A percentile compares a stretch with the other conserved stretches of the same genome.
These are phyloP conservation scores for Colletotrichum sp. DNA, from an alignment of 2,329 filamentous ascomycete genomes.

Conservation along the genomic window DNA sequence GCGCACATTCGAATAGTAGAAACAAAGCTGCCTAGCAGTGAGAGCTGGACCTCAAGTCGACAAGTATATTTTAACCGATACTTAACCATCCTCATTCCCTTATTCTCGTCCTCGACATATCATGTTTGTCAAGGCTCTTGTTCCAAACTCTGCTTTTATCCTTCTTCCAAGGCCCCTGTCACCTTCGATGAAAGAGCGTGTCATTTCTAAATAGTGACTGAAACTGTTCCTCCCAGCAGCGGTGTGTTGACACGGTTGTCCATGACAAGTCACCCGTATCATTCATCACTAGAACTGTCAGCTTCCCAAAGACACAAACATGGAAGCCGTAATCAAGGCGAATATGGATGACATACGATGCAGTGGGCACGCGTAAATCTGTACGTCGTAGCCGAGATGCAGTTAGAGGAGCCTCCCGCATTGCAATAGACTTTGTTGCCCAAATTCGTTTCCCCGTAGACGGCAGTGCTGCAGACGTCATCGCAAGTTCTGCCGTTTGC, in stretches of 20 bases:
- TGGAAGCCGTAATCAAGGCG: rapidly evolving
- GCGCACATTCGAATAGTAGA: neutral
- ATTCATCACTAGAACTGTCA: neutral
- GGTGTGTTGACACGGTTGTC: neutral
- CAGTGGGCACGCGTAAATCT: neutral
- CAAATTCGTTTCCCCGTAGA: neutral
- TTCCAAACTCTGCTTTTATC: neutral
- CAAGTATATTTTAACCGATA: rapidly evolving
- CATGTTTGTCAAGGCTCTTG: neutral
- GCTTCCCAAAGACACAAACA: neutral
- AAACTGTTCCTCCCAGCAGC: neutral
- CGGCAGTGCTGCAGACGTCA: neutral
- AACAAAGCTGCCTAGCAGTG: neutral
- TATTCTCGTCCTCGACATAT: neutral
- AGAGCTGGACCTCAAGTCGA: neutral
- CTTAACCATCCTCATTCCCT: neutral
- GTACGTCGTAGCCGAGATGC: neutral
- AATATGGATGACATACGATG: rapidly evolving
- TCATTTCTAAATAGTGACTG: neutral
- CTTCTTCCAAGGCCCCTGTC: neutral
- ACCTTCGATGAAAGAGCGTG: neutral
- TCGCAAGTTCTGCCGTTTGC: neutral
- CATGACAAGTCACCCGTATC: neutral
- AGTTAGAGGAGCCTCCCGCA: neutral
- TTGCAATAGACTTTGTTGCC: neutral